Evolutionary conservation across 2,329 filamentous ascomycete genomes (phyloP).

Genomic region (Alternaria postmessia): DNA sequence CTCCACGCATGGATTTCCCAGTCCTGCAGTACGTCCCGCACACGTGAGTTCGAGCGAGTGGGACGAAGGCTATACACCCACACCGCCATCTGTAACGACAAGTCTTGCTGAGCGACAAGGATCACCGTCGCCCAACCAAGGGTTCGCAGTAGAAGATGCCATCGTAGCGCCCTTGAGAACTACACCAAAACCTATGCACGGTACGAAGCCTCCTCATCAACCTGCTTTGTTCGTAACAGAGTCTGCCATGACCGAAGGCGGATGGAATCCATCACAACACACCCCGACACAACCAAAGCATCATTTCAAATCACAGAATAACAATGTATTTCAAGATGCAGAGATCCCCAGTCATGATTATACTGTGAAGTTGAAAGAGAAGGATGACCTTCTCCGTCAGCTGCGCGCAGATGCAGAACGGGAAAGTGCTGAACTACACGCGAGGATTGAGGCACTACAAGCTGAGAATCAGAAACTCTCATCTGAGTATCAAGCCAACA

Average conservation of each 20-base stretch:
- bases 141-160: slow-evolving; percentile 33
- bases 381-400: slow-evolving; percentile 38
- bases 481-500: slow-evolving; percentile 26
- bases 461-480: slow-evolving; percentile 26
- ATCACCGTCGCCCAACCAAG: slow-evolving; percentile 27
- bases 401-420: slow-evolving; percentile 32
- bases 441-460: slow-evolving; percentile 20
- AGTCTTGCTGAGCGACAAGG: slow-evolving; percentile 25
- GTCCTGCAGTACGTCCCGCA: slow-evolving; percentile 37
- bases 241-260: slow-evolving; percentile 22
- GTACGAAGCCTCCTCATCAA: slow-evolving; percentile 17
- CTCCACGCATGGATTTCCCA: slow-evolving; percentile 42
- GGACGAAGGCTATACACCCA: slow-evolving; percentile 42
- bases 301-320: background rate
- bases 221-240: slow-evolving; percentile 17
- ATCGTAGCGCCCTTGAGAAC: slow-evolving; percentile 26
- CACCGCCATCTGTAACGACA: slow-evolving; percentile 36
- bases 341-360: slow-evolving; percentile 11
- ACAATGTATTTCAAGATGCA: background rate
- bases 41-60: slow-evolving; percentile 18
- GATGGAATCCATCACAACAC: slow-evolving; percentile 18
- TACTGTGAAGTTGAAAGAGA: slow-evolving; percentile 37
- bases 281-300: slow-evolving; percentile 22
- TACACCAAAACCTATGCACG: slow-evolving; percentile 28
- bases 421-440: slow-evolving; percentile 20